A percentile compares a stretch with the other conserved stretches of the same genome.
Conservation (phyloP, 305 asterid species). For the Fraxinus ornus region DNA sequence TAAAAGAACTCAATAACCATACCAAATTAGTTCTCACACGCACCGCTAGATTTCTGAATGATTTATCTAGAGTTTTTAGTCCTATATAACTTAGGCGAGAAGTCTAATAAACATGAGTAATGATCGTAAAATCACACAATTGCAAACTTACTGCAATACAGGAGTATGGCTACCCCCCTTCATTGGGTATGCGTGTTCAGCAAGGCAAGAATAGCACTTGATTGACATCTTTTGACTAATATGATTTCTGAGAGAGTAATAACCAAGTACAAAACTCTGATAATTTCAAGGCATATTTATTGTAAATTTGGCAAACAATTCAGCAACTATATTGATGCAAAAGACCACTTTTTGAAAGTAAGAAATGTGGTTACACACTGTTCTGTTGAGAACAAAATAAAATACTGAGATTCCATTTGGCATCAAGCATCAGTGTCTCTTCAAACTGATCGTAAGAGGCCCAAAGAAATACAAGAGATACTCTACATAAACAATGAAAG, state of each 20-base stretch:
- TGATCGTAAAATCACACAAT: neutral
- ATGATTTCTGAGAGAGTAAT: neutral
- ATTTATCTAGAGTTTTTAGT: neutral
- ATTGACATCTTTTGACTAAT: neutral
- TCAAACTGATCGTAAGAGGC: conserved; percentile 1
- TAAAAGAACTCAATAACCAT: neutral
- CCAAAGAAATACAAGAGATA: neutral
- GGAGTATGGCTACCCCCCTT: neutral
- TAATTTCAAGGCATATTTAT: neutral
- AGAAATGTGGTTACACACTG: neutral
- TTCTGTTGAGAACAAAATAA: neutral
- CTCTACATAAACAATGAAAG: neutral
- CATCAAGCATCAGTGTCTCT: conserved; percentile 7
- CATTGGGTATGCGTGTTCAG: neutral
- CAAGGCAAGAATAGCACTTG: neutral
- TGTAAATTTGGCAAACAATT: neutral
- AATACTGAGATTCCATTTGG: neutral
- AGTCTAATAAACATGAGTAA: neutral
- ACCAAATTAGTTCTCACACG: neutral
- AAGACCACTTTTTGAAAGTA: neutral
- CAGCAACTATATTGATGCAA: conserved; percentile 5
- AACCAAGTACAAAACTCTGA: neutral
- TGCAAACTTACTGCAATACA: neutral
- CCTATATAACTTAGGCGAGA: neutral
- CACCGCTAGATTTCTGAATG: neutral